phyloP scores from a whole-genome alignment of 805 yeast genomes.

The Suhomyces prunicola region DNA sequence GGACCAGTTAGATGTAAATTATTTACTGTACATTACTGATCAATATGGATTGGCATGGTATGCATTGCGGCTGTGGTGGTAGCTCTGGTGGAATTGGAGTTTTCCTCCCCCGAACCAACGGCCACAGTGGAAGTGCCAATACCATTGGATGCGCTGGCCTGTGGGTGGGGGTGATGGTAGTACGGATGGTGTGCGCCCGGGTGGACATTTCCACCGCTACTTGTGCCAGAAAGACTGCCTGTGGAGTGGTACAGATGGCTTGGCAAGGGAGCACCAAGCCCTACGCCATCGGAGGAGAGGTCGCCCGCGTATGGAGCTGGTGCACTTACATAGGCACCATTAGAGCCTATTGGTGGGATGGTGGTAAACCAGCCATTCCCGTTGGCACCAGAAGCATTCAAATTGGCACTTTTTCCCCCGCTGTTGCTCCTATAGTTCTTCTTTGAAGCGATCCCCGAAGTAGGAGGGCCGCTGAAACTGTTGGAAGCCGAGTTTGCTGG shows the following conservation, averaged over 20 bases:
- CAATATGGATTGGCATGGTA: not conserved
- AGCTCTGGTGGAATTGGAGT: not conserved
- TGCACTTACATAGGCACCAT: not conserved
- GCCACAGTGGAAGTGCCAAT: not conserved
- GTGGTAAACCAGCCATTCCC: slow-evolving; percentile 4
- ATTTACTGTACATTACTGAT: not conserved
- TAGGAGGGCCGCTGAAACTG: slow-evolving; percentile 2
- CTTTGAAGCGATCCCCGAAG: slow-evolving; percentile 2
- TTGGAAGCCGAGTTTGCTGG: slow-evolving; percentile 1
- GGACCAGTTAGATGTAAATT: not conserved
- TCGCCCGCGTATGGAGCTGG: not conserved
- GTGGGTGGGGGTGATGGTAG: not conserved
- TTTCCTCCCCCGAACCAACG: not conserved
- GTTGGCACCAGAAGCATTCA: not conserved
- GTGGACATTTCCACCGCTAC: not conserved
- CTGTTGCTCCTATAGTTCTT: slow-evolving; percentile 10
- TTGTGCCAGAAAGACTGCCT: not conserved
- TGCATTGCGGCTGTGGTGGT: not conserved
- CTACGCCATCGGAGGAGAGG: not conserved
- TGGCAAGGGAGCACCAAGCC: not conserved
- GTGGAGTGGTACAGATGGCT: not conserved
- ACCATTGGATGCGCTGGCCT: not conserved
- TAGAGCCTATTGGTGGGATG: not conserved
- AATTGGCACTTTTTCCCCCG: slow-evolving; percentile 3
- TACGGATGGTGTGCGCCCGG: not conserved